phyloP scores from a whole-genome alignment of 495 filamentous ascomycete species.

The Lophium mytilinum region DNA sequence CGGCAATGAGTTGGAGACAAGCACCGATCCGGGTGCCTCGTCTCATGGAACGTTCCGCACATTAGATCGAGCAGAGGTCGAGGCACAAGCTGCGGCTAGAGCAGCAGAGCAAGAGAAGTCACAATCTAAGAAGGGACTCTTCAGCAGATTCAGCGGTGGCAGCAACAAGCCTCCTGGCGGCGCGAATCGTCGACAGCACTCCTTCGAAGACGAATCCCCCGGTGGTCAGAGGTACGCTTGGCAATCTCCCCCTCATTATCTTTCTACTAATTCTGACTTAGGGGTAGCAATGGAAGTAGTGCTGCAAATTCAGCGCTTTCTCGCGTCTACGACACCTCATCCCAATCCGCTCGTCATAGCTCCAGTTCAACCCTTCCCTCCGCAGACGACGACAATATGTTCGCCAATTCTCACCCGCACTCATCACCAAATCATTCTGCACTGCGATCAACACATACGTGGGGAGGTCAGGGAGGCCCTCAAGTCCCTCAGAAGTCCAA shows the following conservation, averaged over 20 bases:
- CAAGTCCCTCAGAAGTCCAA: too few species aligned
- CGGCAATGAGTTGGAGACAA: slow-evolving; percentile 26
- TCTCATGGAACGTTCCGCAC: slow-evolving; percentile 8
- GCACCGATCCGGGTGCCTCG: too few species aligned
- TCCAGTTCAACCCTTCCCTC: slow-evolving; percentile 24
- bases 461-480: too few species aligned
- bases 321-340: slow-evolving; percentile 14
- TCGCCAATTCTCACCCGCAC: neutral
- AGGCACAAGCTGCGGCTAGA: neutral
- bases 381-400: slow-evolving; percentile 19
- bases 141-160: slow-evolving; percentile 9
- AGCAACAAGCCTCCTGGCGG: slow-evolving; percentile 5
- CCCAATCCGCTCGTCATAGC: slow-evolving; percentile 6
- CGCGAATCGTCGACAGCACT: slow-evolving; percentile 8
- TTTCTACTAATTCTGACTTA: slow-evolving; percentile 9
- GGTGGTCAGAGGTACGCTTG: slow-evolving; percentile 18
- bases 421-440: neutral
- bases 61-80: slow-evolving; percentile 4
- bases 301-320: slow-evolving; percentile 13
- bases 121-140: slow-evolving; percentile 4
- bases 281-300: slow-evolving; percentile 22
- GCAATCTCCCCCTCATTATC: neutral
- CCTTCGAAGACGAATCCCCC: slow-evolving; percentile 21
- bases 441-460: too few species aligned
- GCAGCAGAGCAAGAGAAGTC: neutral